Base-by-base conservation (phyloP, 2,329 filamentous ascomycete genomes). In the Pseudogymnoascus sp. region DNA sequence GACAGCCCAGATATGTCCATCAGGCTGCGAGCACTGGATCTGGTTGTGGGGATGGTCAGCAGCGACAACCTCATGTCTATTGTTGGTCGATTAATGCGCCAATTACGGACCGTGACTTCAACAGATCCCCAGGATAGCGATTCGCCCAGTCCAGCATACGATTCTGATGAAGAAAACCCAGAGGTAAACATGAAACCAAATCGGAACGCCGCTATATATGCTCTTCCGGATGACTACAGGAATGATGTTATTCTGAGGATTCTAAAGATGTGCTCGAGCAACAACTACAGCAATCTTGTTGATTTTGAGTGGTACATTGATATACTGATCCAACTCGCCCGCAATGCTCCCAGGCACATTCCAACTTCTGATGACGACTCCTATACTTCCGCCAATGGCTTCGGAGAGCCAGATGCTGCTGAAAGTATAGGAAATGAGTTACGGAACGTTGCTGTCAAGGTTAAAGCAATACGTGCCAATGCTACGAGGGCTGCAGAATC, bases 221-320 rank as follows among this genome's bases (percentile, higher is more conserved):
- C 81, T 65, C 78, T 97, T 6, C 91, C 94, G 0, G 87, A 92
- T 63, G 90, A 96, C 65, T 99, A 97, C 73, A 87, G 87, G 59
- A 78, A 86, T 37, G 90, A 90, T 68, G 90, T 97, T 18, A 90
- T 97, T 59, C 82, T 82, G 61, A 84, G 89, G 62, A 91, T 97
- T 63, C 73, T 97, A 9, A 85, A 87, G 63, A 96, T 99, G 85
- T 97, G 93, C 72, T 90, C 91, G 7, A 85, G 86, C 65, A 88
- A 92, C 66, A 96, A 91, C 64, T 99, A 97, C 72, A 82, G 83
- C 38, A 90, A 91, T 69, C 80, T 99, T 57, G 77, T 82, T 59
- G 93, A 99, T 71, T 99, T 99, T 72, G 93, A 97, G 67, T 99
- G 94, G 94, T 97, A 97, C 72, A 88, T 97, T 66, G 90, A 94